Base-by-base conservation (phyloP, 2,329 filamentous ascomycete genomes). In the Xylaria sp. region DNA sequence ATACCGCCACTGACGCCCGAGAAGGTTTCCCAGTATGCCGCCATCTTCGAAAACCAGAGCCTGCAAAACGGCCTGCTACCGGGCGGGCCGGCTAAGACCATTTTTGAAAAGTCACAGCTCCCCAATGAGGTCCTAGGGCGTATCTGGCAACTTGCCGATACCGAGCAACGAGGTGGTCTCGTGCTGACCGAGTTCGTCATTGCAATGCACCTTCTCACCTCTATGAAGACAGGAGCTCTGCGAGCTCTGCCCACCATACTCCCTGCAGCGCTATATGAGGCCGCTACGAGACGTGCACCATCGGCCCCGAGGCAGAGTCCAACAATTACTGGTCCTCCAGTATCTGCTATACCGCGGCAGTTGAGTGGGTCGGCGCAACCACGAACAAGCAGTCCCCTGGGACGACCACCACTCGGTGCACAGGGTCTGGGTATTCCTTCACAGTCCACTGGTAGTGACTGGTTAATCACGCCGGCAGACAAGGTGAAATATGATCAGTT, bases 91-190 rank as follows among this genome's bases (percentile, higher is more conserved):
- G 95, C 96, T 50, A 97, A 96, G 80, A 89, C 92, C 74, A 98
- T 99, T 71, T 99, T 99, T 76, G 95, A 98, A 80, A 93, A 94
- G 78, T 95, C 95, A 1, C 90, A 92, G 63, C 83, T 99, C 70
- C 92, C 95, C 5, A 97, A 97, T 78, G 94, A 98, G 74, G 87
- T 92, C 12, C 85, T 99, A 36, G 94, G 94, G n/a, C 90, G 92
- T 73, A 97, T 99, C 82, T 99, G 96, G 96, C 94, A 92, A 75
- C 86, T 99, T 69, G 92, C 94, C 25, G 96, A 99, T 78, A 96
- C 93, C 0, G 94, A 97, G 80, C 94, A 97, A 81, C 90, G 94
- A 61, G 96, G 96, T 59, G 90, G 91, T 36, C 85, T 99, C 41
- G 92, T 94, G 66, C 86, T 90, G 74, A 95, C 94, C 15, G 96